These are phyloP conservation scores for Stachybotrys chartarum DNA, from an alignment of 2,329 filamentous ascomycete genomes.

Conservation along the genomic window DNA sequence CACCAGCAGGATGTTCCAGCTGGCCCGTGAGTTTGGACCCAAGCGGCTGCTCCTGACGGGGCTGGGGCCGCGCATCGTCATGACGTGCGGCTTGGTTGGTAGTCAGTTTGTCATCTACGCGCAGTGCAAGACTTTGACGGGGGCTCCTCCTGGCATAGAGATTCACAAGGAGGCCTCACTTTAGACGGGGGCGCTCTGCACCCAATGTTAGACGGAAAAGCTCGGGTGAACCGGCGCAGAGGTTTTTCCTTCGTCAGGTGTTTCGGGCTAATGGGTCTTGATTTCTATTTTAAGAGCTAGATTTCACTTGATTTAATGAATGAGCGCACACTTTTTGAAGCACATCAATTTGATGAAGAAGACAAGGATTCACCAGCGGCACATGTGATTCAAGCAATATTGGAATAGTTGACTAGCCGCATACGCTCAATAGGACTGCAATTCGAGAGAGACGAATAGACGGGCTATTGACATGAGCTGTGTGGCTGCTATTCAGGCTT, in stretches of 20 bases:
- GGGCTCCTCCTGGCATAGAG: constrained; percentile 42
- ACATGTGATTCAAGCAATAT: too few species aligned
- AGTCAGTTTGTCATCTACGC: constrained; percentile 50
- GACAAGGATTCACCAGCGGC: too few species aligned
- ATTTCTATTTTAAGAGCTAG: neutral
- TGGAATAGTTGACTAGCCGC: too few species aligned
- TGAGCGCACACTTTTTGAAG: neutral
- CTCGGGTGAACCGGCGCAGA: neutral
- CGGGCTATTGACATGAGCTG: too few species aligned
- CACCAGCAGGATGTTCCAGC: constrained; percentile 43
- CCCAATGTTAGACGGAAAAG: neutral
- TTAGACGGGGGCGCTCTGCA: neutral
- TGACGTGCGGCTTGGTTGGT: constrained; percentile 46
- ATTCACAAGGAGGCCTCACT: constrained; percentile 38
- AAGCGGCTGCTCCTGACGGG: constrained; percentile 38
- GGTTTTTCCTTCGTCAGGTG: neutral
- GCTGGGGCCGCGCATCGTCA: constrained; percentile 42
- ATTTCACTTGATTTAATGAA: neutral
- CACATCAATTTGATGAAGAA: too few species aligned
- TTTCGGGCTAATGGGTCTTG: neutral
- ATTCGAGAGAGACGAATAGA: too few species aligned
- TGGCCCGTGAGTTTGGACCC: constrained; percentile 44
- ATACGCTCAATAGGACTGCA: too few species aligned
- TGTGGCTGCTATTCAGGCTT: too few species aligned
- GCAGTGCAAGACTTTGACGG: constrained; percentile 45